Percentiles rank a stretch among this genome's conserved stretches.
phyloP scores from a whole-genome alignment of 805 yeast genomes.

The Saccharomycopsis sp. region DNA sequence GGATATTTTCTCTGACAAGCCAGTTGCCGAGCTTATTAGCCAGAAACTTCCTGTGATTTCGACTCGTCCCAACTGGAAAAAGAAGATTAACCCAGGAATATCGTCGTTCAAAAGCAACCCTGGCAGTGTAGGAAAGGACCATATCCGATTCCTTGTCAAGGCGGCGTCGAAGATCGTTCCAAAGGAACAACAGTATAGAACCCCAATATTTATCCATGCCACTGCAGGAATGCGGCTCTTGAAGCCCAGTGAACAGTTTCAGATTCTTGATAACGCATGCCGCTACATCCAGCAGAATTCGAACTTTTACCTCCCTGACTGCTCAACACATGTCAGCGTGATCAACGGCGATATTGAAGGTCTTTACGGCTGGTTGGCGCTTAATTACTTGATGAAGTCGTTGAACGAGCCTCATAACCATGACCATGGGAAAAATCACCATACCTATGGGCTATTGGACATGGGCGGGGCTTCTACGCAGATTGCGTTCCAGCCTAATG shows the following conservation, averaged over 20 bases:
- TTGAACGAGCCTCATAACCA: constrained; percentile 32
- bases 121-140: constrained; percentile 45
- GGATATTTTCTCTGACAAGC: constrained; percentile 9
- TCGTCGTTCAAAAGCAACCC: constrained; percentile 44
- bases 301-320: constrained; percentile 53
- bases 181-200: constrained; percentile 48
- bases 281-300: constrained; percentile 40
- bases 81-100: constrained; percentile 51
- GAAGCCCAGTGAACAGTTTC: constrained; percentile 43
- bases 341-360: constrained; percentile 66
- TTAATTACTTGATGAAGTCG: constrained; percentile 48
- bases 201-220: constrained; percentile 64
- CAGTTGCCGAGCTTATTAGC: constrained; percentile 18
- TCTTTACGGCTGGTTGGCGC: constrained; percentile 57
- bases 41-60: constrained; percentile 29
- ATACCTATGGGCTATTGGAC: constrained; percentile 52
- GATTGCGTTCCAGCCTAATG: constrained; percentile 54
- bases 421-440: constrained; percentile 32
- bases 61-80: constrained; percentile 40
- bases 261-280: constrained; percentile 44
- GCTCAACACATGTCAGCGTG: constrained; percentile 50
- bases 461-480: constrained; percentile 67
- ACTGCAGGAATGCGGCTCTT: constrained; percentile 64
- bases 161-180: constrained; percentile 50
- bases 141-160: constrained; percentile 42